phyloP scores from a whole-genome alignment of 257 asterid genomes.

The Solanum lycopersicoides region DNA sequence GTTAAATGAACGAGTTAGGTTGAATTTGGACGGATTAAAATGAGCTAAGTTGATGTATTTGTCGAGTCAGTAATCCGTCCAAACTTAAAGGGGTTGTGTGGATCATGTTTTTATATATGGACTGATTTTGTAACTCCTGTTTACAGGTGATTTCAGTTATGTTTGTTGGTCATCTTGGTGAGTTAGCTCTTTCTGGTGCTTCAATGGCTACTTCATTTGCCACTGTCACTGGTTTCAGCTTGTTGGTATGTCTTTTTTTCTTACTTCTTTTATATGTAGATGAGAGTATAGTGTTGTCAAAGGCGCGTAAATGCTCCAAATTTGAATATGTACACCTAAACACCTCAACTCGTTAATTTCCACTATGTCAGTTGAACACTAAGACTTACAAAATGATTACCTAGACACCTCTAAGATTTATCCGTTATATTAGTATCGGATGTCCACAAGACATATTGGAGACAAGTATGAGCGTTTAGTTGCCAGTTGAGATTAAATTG shows the following conservation, averaged over 20 bases:
- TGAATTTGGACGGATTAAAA: not conserved
- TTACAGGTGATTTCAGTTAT: slow-evolving; percentile 4
- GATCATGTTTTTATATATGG: not conserved
- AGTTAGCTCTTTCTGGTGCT: slow-evolving; percentile 15
- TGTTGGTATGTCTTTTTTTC: not conserved
- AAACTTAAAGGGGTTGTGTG: not conserved
- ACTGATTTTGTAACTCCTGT: not conserved
- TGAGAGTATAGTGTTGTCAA: not conserved
- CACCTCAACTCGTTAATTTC: not conserved
- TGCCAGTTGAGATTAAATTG: not conserved
- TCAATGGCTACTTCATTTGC: slow-evolving; percentile 16
- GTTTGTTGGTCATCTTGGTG: slow-evolving; percentile 17
- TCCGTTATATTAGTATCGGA: no score
- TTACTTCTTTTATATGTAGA: not conserved
- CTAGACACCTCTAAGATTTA: not conserved
- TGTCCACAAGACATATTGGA: not conserved
- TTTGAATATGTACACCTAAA: not conserved
- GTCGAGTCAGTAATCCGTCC: not conserved
- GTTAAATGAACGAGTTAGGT: not conserved
- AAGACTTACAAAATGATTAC: not conserved
- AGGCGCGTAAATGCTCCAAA: not conserved
- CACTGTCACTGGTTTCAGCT: slow-evolving; percentile 12
- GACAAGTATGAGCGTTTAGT: not conserved
- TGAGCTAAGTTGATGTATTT: not conserved
- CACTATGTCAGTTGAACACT: not conserved